Evolutionary conservation across 2,329 filamentous ascomycete genomes (phyloP).

Genomic region (Dactylellina haptotyla): DNA sequence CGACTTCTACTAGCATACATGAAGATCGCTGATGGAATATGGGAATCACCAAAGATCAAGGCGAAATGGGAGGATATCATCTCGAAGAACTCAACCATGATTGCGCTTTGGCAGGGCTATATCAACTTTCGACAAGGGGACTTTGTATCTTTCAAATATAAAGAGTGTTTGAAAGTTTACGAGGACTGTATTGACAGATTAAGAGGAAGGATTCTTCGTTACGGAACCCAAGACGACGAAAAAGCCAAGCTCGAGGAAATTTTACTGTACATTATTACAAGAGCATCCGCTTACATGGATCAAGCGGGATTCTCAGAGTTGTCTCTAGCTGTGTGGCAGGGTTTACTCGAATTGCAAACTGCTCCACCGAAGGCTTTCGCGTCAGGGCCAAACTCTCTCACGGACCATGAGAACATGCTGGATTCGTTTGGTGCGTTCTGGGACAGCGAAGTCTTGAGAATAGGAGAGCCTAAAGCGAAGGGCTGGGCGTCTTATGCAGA

Average conservation of each 20-base stretch:
- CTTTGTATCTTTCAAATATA: slow-evolving; percentile 74
- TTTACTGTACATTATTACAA: slow-evolving; percentile 75
- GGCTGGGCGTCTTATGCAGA: slow-evolving; percentile 73
- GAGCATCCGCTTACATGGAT: slow-evolving; percentile 76
- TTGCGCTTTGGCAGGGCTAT: slow-evolving; percentile 75
- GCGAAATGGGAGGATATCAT: slow-evolving; percentile 74
- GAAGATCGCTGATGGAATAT: slow-evolving; percentile 77
- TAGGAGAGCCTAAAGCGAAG: slow-evolving; percentile 76
- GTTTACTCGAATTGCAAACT: slow-evolving; percentile 76
- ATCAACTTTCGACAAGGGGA: slow-evolving; percentile 68
- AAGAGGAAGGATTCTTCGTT: slow-evolving; percentile 57
- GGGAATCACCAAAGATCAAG: slow-evolving; percentile 72
- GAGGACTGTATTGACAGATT: slow-evolving; percentile 68
- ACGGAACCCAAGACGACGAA: slow-evolving; percentile 15
- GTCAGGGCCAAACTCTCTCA: slow-evolving; percentile 48
- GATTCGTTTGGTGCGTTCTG: slow-evolving; percentile 76
- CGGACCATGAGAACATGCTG: slow-evolving; percentile 58
- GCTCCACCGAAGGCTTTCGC: slow-evolving; percentile 65
- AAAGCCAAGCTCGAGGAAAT: slow-evolving; percentile 56
- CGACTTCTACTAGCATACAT: slow-evolving; percentile 75
- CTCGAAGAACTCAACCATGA: slow-evolving; percentile 67
- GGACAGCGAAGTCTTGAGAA: slow-evolving; percentile 81
- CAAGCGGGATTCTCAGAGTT: slow-evolving; percentile 82
- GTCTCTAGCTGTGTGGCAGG: slow-evolving; percentile 84
- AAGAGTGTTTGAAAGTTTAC: slow-evolving; percentile 71